A percentile compares a stretch with the other conserved stretches of the same genome.
Evolutionary conservation across 805 yeast species (phyloP).

Genomic region (Ogataea pilisensis): DNA sequence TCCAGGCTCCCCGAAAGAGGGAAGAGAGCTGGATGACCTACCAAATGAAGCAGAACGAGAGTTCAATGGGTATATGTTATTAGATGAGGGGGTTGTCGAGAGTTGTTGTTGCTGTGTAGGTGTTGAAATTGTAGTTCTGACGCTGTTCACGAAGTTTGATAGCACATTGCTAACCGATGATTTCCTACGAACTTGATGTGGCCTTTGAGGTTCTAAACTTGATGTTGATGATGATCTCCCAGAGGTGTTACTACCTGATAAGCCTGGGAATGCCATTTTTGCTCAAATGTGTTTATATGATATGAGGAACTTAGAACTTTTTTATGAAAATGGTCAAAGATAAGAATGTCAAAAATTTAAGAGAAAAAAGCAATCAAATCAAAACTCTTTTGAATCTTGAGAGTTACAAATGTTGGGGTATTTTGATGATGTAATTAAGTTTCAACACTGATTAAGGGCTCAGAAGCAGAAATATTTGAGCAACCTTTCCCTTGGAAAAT

Average conservation of each 20-base stretch:
- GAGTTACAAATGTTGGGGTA: no score
- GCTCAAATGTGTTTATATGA: not conserved
- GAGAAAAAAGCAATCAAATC: no score
- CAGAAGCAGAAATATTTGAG: no score
- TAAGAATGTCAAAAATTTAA: no score
- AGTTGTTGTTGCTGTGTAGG: not conserved
- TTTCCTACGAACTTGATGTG: constrained; percentile 21
- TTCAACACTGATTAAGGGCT: no score
- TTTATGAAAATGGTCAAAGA: no score
- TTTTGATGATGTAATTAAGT: no score
- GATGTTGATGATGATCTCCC: constrained; percentile 19
- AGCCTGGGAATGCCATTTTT: constrained; percentile 17
- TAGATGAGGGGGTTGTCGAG: constrained; percentile 1
- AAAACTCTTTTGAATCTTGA: no score
- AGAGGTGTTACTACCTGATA: constrained; percentile 18
- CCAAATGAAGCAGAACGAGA: constrained; percentile 9
- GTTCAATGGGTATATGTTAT: constrained; percentile 2
- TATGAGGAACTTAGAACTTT: not conserved
- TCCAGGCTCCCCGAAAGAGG: constrained; percentile 5
- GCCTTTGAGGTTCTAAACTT: constrained; percentile 13
- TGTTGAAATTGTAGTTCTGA: constrained; percentile 18
- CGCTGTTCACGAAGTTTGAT: constrained; percentile 24
- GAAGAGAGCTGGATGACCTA: constrained; percentile 15
- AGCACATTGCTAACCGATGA: constrained; percentile 27
- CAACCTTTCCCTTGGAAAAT: no score